Base-by-base conservation (phyloP, 2,329 filamentous ascomycete genomes). In the Thelonectria blattea region DNA sequence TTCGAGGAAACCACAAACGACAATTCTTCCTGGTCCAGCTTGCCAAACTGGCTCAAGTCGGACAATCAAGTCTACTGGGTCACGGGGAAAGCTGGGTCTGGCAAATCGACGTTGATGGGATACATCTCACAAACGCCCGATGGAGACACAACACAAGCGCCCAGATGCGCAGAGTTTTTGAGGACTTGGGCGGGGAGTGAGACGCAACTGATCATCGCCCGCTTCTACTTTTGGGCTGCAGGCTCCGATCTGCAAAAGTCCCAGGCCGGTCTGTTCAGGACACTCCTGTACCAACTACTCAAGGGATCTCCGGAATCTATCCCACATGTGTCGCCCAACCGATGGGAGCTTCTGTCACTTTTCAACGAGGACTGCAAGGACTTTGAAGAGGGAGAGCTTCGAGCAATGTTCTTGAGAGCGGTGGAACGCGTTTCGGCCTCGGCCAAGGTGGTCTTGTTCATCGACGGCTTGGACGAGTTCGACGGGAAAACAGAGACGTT, bases 221-320 rank as follows among this genome's bases (percentile, higher is more conserved):
- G 54, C 0, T 66, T 66, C 3, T 62, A 66, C 20, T 66, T 66
- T n/a, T 66, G 63, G 64, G 61, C 61, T 0, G 41, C 53, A 8
- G 63, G 64, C 14, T 52, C 57, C 11, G 14, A 52, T 0, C 15
- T 57, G 0, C 64, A 66, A 17, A 27, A 32, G 1, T 61, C 57
- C 0, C 51, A 54, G 12, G 24, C 53, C 3, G 63, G 63, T 3
- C 37, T 66, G 0, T 10, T 53, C 0, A 46, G 56, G 0, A 65
- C 64, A 0, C 24, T 66, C 0, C 63, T 66, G 3, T 12, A 41
- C 0, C 60, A 65, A 5, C 49, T 63, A n/a, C 39, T 66, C 5
- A 14, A 15, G 3, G 18, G 24, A 2, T 45, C 49, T 0, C 24
- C 63, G 10, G 55, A 65, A 0, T 27, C 32, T 0, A 58, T 63